Evolutionary conservation across 2,329 filamentous ascomycete species (phyloP).

Genomic region (Diaporthe nobilis): DNA sequence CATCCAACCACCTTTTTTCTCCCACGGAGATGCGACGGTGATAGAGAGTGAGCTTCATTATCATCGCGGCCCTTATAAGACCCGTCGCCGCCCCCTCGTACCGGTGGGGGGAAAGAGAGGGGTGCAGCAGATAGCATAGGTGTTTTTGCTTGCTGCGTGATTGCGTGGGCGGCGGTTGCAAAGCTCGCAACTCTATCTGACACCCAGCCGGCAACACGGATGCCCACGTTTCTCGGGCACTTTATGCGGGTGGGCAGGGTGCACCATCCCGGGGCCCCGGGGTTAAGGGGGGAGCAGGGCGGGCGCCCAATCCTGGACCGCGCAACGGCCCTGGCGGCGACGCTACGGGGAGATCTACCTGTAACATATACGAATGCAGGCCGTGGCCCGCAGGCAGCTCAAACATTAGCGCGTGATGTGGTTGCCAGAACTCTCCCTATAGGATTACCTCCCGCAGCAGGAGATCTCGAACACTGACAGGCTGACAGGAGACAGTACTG

Average conservation of each 20-base stretch:
- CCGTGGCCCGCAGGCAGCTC: conserved; percentile 18
- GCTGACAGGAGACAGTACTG: neutral
- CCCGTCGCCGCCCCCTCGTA: neutral
- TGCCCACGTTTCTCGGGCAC: conserved; percentile 12
- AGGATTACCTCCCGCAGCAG: neutral
- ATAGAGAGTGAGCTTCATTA: too few species aligned
- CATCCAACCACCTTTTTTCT: neutral
- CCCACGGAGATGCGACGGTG: neutral
- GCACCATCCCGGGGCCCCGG: neutral
- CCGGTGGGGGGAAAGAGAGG: too few species aligned
- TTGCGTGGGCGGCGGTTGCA: neutral
- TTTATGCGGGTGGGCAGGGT: conserved; percentile 8
- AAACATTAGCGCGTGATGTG: conserved; percentile 26
- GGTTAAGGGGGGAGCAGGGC: neutral
- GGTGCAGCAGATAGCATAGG: too few species aligned
- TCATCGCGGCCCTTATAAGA: neutral
- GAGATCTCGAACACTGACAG: neutral
- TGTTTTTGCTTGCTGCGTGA: neutral
- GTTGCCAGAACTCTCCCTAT: neutral
- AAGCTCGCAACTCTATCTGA: conserved; percentile 10
- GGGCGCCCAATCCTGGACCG: conserved; percentile 1
- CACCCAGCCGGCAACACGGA: conserved; percentile 5
- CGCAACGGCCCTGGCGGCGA: conserved; percentile 23
- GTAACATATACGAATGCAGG: conserved; percentile 18
- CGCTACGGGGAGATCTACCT: conserved; percentile 7